These are phyloP conservation scores for Fusarium mexicanum DNA, from an alignment of 2,329 filamentous ascomycete genomes.

Conservation along the genomic window DNA sequence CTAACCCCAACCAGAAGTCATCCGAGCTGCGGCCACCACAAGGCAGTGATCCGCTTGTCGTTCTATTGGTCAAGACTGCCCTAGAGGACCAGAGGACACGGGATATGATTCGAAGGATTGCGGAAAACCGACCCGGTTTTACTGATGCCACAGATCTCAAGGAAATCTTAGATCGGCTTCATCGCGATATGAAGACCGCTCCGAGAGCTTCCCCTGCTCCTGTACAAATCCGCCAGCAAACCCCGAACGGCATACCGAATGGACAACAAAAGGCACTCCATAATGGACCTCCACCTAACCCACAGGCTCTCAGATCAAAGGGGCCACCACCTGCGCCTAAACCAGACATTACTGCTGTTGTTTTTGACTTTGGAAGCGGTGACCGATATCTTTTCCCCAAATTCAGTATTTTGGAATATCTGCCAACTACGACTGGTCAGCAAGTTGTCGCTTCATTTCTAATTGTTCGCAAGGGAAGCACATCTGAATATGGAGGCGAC, in stretches of 20 bases:
- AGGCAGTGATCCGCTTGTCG: conserved; percentile 65
- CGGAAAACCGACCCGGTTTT: conserved; percentile 60
- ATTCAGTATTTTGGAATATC: conserved; percentile 78
- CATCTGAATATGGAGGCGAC: conserved; percentile 71
- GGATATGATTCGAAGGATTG: conserved; percentile 64
- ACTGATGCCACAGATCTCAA: conserved; percentile 66
- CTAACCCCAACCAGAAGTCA: conserved; percentile 66
- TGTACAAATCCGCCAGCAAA: conserved; percentile 41
- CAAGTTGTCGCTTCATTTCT: conserved; percentile 80
- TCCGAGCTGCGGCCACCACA: conserved; percentile 62
- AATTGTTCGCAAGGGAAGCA: conserved; percentile 76
- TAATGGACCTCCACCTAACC: conserved; percentile 45
- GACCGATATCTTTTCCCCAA: conserved; percentile 84
- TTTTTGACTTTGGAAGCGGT: conserved; percentile 76
- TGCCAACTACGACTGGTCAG: conserved; percentile 60
- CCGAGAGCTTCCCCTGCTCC: conserved; percentile 44
- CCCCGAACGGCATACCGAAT: conserved; percentile 47
- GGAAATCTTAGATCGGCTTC: conserved; percentile 59
- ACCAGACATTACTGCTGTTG: conserved; percentile 71
- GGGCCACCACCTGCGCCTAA: conserved; percentile 64
- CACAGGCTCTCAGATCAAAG: conserved; percentile 69
- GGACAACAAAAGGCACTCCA: conserved; percentile 41
- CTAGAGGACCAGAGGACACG: conserved; percentile 61
- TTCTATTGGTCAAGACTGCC: conserved; percentile 65
- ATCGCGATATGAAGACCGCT: conserved; percentile 53